Evolutionary conservation across 2,329 filamentous ascomycete genomes (phyloP).

Genomic region (Hypomyces rosellus): DNA sequence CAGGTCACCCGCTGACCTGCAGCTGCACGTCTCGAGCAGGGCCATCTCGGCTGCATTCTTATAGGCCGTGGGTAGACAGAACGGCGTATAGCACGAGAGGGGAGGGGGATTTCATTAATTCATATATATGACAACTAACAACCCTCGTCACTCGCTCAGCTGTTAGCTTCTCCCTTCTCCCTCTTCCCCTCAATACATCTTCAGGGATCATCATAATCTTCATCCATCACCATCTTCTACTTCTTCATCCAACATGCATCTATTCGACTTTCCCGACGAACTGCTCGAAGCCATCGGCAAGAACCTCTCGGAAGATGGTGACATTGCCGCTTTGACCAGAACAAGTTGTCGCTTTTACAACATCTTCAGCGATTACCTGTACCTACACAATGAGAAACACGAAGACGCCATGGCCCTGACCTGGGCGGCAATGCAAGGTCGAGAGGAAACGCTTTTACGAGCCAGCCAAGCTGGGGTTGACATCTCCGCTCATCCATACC

Average conservation of each 20-base stretch:
- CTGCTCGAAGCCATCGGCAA: conserved; percentile 5
- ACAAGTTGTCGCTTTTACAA: conserved; percentile 4
- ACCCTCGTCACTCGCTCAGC: background rate
- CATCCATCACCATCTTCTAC: background rate
- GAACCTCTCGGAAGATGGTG: background rate
- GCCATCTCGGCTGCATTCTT: no score
- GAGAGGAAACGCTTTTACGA: background rate
- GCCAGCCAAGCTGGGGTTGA: conserved; percentile 5
- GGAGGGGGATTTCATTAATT: no score
- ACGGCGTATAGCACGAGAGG: no score
- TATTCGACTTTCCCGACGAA: conserved; percentile 5
- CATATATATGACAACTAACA: no score
- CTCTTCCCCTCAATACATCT: background rate
- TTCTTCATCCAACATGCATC: background rate
- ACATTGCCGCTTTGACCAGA: conserved; percentile 5
- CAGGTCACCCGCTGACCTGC: no score
- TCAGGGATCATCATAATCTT: background rate
- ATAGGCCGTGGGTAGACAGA: no score
- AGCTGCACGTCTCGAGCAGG: no score
- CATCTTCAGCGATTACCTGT: conserved; percentile 8
- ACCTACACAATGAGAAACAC: conserved; percentile 4
- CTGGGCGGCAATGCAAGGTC: conserved; percentile 6
- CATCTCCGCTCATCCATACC: background rate
- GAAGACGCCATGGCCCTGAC: background rate
- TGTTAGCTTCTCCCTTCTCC: background rate